Evolutionary conservation across 2,329 filamentous ascomycete genomes (phyloP).

Genomic region (Beauveria varroae): DNA sequence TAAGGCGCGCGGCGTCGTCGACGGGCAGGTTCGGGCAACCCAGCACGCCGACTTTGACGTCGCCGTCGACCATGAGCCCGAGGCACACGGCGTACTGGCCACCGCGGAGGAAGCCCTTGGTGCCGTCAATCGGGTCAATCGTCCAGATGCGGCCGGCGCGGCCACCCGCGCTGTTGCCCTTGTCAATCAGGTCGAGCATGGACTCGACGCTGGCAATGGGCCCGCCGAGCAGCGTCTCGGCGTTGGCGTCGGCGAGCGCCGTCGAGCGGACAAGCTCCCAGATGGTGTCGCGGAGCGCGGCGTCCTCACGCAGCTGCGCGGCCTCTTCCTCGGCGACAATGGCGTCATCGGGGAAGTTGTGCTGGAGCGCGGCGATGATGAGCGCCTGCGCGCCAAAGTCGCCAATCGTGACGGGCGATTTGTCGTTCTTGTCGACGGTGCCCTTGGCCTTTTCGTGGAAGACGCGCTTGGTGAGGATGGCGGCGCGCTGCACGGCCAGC

Average conservation of each 20-base stretch:
- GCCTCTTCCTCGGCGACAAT: constrained; percentile 96
- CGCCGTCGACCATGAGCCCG: constrained; percentile 82
- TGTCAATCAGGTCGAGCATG: constrained; percentile 61
- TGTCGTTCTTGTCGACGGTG: constrained; percentile 82
- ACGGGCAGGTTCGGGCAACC: constrained; percentile 93
- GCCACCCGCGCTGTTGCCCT: constrained; percentile 64
- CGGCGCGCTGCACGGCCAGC: constrained; percentile 76
- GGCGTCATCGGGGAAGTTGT: constrained; percentile 83
- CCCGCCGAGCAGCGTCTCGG: constrained; percentile 60
- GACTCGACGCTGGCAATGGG: constrained; percentile 58
- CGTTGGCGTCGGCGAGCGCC: constrained; percentile 50
- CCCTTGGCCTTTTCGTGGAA: constrained; percentile 84
- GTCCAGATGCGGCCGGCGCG: constrained; percentile 80
- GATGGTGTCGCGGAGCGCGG: constrained; percentile 57
- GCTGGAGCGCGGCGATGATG: constrained; percentile 82
- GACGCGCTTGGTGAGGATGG: constrained; percentile 45
- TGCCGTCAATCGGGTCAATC: constrained; percentile 95
- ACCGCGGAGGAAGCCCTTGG: constrained; percentile 91
- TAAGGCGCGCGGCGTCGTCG: constrained; percentile 56
- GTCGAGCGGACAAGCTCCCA: constrained; percentile 76
- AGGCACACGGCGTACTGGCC: constrained; percentile 97
- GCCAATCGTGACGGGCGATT: constrained; percentile 93
- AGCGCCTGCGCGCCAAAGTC: constrained; percentile 97
- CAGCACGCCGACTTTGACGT: constrained; percentile 89
- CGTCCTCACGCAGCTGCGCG: constrained; percentile 65